These are phyloP conservation scores for Luffa aegyptiaca DNA, from an alignment of 306 rosid species.

Conservation along the genomic window DNA sequence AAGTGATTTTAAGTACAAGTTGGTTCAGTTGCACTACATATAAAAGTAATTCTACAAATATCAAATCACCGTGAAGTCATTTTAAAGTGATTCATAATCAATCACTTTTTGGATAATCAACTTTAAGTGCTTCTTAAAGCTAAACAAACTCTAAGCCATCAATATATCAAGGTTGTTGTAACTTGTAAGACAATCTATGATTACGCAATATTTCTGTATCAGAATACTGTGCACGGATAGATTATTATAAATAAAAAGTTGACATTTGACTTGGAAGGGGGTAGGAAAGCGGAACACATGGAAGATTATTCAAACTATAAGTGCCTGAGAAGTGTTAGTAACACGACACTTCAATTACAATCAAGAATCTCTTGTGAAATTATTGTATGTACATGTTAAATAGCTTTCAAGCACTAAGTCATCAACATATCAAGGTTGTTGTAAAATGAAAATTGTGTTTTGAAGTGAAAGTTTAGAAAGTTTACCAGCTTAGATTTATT, in stretches of 20 bases:
- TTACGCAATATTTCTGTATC: background rate
- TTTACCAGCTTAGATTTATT: background rate
- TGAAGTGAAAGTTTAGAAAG: background rate
- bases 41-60: no score
- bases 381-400: background rate
- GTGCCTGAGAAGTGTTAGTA: background rate
- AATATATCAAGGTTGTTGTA: background rate
- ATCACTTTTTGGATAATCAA: no score
- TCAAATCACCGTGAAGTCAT: no score
- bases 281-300: background rate
- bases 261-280: background rate
- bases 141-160: background rate
- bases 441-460: background rate
- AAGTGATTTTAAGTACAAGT: no score
- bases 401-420: background rate
- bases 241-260: background rate
- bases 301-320: background rate
- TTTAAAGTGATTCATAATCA: no score
- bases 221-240: slow-evolving; percentile 12
- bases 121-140: no score
- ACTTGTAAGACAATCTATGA: background rate
- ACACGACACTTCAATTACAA: background rate
- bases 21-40: no score
- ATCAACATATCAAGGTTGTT: slow-evolving; percentile 4
- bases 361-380: background rate